Evolutionary conservation across 495 filamentous ascomycete species (phyloP), one percentile per base, ranked within the genome.

Genomic region (Penicillium ochrochloron): DNA sequence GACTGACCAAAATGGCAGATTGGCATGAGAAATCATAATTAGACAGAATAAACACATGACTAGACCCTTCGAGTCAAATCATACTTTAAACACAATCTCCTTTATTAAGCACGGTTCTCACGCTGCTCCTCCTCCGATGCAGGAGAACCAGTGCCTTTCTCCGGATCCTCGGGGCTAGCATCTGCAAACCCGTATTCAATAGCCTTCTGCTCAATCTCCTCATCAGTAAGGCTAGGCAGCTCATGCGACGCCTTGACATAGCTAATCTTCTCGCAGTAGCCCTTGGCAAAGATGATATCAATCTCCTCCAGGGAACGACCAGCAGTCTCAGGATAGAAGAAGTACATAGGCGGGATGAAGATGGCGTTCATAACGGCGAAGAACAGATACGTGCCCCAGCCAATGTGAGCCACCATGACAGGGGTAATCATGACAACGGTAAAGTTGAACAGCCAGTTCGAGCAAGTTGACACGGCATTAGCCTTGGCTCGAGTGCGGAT

Each of bases 361-460:
- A 76, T 76, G 54, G 83, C 86, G 75, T 94, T 93, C 66, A 90
- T 76, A 39, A 78, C 75, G 7, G 89, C 90, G 72, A 93, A 93
- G 84, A 93, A 90, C 39, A 93, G 81, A 73, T 93, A 94, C 0
- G 89, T 92, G 11, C 88, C 86, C 90, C 90, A 94, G 55, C 81
- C 73, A 59, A 92, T 92, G 57, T 81, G 78, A 50, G 77, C 66
- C 29, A 93, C 75, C 86, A 92, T 89, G 55, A 92, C 84, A 0
- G 91, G 91, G 0, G 90, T 91, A 60, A 93, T 86, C 90, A 93
- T 91, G 61, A 94, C 91, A 44, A 93, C 85, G 14, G 88, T 72
- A 75, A 92, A 93, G 82, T 93, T 93, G 79, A 90, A 92, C 3
- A 92, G 76, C 90, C 90, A 93, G 78, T 94, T 92, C 19, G 83